Percentiles rank a stretch among this genome's conserved stretches.
Conservation (phyloP, 2,329 filamentous ascomycete genomes). For the Chrysosporium keratinophilum region DNA sequence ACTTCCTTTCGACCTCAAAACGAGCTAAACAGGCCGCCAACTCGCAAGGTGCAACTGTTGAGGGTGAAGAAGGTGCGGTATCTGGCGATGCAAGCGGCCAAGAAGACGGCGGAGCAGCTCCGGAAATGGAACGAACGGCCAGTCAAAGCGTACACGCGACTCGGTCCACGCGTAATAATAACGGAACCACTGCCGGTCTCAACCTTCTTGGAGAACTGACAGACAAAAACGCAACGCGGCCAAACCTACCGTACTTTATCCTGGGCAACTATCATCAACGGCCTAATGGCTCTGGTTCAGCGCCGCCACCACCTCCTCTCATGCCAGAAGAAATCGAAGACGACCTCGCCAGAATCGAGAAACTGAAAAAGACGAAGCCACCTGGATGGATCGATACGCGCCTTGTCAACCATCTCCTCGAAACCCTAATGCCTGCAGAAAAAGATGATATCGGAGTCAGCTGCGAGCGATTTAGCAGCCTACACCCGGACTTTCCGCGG, state of each 20-base stretch:
- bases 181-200: slow-evolving; percentile 41
- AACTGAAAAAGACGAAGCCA: slow-evolving; percentile 29
- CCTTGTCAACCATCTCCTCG: slow-evolving; percentile 32
- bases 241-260: slow-evolving; percentile 38
- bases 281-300: slow-evolving; percentile 31
- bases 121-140: slow-evolving; percentile 52
- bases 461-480: slow-evolving; percentile 29
- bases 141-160: slow-evolving; percentile 49
- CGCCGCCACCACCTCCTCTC: slow-evolving; percentile 34
- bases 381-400: slow-evolving; percentile 34
- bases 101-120: slow-evolving; percentile 35
- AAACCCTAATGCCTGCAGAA: slow-evolving; percentile 20
- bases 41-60: slow-evolving; percentile 34
- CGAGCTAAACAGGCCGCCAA: slow-evolving; percentile 33
- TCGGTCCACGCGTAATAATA: slow-evolving; percentile 43
- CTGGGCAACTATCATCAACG: slow-evolving; percentile 38
- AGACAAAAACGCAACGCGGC: slow-evolving; percentile 38
- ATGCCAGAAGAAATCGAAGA: slow-evolving; percentile 41
- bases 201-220: slow-evolving; percentile 49
- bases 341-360: slow-evolving; percentile 34
- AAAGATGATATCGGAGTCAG: slow-evolving; percentile 18
- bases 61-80: slow-evolving; percentile 31
- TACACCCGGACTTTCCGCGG: slow-evolving; percentile 38
- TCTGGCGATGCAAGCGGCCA: slow-evolving; percentile 30
- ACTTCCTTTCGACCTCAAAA: slow-evolving; percentile 49